These are phyloP conservation scores for Kurtzmaniella quercitrusa DNA, from an alignment of 1,139 yeast species.

Conservation along the genomic window DNA sequence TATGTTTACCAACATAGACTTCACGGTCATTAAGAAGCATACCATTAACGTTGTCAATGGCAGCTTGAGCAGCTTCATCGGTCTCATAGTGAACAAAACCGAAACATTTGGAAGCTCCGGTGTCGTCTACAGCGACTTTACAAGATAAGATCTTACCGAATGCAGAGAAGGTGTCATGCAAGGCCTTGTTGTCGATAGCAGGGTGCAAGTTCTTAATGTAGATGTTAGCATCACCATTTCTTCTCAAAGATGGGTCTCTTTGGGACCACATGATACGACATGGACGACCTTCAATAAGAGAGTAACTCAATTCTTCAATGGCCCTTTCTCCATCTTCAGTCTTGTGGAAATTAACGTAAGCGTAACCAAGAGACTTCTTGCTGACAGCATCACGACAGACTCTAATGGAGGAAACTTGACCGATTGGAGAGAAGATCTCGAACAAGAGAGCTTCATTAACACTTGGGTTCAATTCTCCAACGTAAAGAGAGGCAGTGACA, in stretches of 20 bases:
- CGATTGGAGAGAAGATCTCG: slow-evolving; percentile 92
- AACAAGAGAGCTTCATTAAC: slow-evolving; percentile 94
- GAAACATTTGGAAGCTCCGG: slow-evolving; percentile 90
- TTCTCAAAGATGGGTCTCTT: slow-evolving; percentile 95
- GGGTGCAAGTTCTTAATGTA: slow-evolving; percentile 98
- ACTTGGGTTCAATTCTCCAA: slow-evolving; percentile 92
- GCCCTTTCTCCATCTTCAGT: slow-evolving; percentile 91
- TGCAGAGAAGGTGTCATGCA: slow-evolving; percentile 96
- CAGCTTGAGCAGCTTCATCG: slow-evolving; percentile 89
- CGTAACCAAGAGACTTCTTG: slow-evolving; percentile 96
- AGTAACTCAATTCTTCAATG: slow-evolving; percentile 91
- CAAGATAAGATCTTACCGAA: slow-evolving; percentile 95
- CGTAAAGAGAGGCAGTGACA: slow-evolving; percentile 85
- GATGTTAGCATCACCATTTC: slow-evolving; percentile 94
- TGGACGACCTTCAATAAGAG: slow-evolving; percentile 91
- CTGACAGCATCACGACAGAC: slow-evolving; percentile 99
- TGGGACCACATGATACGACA: slow-evolving; percentile 99
- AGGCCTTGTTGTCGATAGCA: slow-evolving; percentile 97
- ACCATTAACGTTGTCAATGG: slow-evolving; percentile 97
- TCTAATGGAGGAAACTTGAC: slow-evolving; percentile 95
- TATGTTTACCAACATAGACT: slow-evolving; percentile 94
- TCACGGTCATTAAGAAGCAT: slow-evolving; percentile 97
- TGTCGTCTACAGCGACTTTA: slow-evolving; percentile 94
- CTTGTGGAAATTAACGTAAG: slow-evolving; percentile 94
- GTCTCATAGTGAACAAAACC: slow-evolving; percentile 98